A percentile compares a stretch with the other conserved stretches of the same genome.
These are phyloP conservation scores for Edaphochlamys debaryana DNA, from an alignment of 139 green algal genomes.

Conservation along the genomic window DNA sequence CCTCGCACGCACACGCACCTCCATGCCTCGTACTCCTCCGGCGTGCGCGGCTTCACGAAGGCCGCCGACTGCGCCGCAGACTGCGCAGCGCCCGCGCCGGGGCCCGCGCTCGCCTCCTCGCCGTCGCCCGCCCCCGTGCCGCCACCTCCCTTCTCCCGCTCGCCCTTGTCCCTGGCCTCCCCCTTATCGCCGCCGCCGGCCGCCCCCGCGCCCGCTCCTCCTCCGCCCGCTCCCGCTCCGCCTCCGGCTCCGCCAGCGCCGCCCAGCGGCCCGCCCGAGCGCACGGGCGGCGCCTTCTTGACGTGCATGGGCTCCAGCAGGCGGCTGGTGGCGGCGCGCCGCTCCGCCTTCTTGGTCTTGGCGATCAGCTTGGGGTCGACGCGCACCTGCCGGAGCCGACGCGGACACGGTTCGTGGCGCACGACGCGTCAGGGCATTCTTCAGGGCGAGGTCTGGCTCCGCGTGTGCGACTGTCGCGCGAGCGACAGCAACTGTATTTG, in stretches of 20 bases:
- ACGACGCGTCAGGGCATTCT: no score
- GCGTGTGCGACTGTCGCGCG: no score
- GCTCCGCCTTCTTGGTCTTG: constrained; percentile 59
- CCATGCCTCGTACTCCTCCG: constrained; percentile 46
- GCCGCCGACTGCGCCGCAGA: no score
- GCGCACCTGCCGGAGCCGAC: constrained; percentile 51
- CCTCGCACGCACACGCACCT: no score
- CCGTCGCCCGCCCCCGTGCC: background rate
- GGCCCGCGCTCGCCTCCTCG: no score
- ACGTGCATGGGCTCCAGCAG: constrained; percentile 57
- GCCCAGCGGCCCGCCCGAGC: background rate
- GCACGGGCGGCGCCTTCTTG: constrained; percentile 8
- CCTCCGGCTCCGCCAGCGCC: background rate
- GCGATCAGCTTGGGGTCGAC: constrained; percentile 58
- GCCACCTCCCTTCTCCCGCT: background rate
- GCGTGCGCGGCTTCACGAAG: constrained; percentile 24
- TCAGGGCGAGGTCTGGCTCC: no score
- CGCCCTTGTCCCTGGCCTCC: background rate
- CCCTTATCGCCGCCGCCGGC: no score
- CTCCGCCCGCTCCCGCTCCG: background rate
- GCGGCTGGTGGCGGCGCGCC: constrained; percentile 34
- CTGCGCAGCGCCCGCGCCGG: no score
- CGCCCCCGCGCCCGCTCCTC: background rate
- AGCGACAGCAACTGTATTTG: no score
- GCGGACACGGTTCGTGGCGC: no score